Percentiles rank a stretch among this genome's conserved stretches.
Conservation (phyloP, 179 eudicot genomes). For the Camellia oleifera region DNA sequence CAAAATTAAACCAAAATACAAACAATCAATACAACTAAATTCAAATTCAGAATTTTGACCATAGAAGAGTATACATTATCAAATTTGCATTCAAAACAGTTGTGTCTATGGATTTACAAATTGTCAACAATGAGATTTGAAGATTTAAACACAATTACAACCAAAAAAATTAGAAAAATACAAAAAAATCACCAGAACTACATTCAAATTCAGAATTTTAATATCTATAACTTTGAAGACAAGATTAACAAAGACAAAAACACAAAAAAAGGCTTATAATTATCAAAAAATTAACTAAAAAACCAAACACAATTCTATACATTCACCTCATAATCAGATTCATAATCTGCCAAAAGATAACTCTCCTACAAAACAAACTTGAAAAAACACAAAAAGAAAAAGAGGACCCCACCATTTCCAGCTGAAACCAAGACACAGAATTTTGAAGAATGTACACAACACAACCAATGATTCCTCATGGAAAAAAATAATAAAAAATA, state of each 20-base stretch:
- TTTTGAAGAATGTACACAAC: not conserved
- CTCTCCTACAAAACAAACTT: not conserved
- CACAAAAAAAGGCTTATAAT: not conserved
- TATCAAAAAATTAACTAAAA: not conserved
- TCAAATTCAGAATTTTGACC: too few relatives aligned
- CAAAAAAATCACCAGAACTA: not conserved
- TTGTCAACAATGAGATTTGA: not conserved
- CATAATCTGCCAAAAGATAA: not conserved
- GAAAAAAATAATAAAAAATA: not conserved
- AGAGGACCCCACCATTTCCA: constrained; percentile 1
- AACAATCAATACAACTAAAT: too few relatives aligned
- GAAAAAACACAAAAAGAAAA: not conserved
- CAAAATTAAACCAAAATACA: too few relatives aligned
- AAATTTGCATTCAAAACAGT: not conserved
- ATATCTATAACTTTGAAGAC: too few relatives aligned
- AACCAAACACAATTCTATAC: not conserved
- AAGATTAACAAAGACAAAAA: not conserved
- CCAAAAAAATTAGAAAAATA: not conserved
- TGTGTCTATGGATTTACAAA: not conserved
- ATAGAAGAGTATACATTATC: not conserved
- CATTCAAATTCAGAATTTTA: not conserved
- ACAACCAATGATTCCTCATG: not conserved
- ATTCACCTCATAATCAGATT: not conserved
- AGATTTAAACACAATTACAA: not conserved
- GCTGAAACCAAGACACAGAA: constrained; percentile 7